A percentile compares a stretch with the other conserved stretches of the same genome.
Evolutionary conservation across 352 stramenopile genomes (phyloP).

Genomic region (Aphanomyces stellatus): DNA sequence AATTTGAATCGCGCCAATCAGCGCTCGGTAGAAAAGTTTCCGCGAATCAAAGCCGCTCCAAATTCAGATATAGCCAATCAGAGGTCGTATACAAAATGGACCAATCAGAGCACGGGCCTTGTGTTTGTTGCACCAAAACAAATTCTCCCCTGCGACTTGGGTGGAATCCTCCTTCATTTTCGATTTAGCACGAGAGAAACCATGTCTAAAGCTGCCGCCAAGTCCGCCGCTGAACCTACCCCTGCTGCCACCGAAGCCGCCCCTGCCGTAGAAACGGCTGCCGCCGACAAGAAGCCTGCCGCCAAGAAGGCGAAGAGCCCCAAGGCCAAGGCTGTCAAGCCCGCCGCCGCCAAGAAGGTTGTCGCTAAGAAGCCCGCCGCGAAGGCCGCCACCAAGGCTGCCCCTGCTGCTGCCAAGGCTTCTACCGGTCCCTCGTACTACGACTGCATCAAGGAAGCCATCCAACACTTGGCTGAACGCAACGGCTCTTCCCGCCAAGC

Average conservation of each 20-base stretch:
- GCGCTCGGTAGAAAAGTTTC: not conserved
- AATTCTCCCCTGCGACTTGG: constrained; percentile 9
- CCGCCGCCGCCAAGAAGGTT: not conserved
- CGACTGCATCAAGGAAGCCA: constrained; percentile 90
- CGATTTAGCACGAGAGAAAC: constrained; percentile 11
- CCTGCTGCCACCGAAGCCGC: constrained; percentile 18
- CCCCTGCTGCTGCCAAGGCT: constrained; percentile 41
- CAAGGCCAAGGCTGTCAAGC: constrained; percentile 3
- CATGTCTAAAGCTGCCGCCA: constrained; percentile 13
- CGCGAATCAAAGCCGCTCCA: constrained; percentile 8
- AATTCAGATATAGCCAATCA: constrained; percentile 9
- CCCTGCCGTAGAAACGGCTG: not conserved
- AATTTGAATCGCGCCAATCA: constrained; percentile 19
- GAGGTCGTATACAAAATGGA: not conserved
- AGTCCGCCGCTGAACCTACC: constrained; percentile 6
- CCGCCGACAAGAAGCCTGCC: constrained; percentile 9
- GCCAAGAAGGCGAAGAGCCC: constrained; percentile 17
- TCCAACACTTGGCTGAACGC: constrained; percentile 87
- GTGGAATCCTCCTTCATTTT: too few relatives aligned
- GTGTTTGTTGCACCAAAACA: not conserved
- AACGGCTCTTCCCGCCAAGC: constrained; percentile 85
- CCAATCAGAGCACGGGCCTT: constrained; percentile 18
- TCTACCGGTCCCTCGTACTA: constrained; percentile 72
- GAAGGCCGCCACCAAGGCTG: constrained; percentile 24
- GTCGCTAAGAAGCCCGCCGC: constrained; percentile 1